Conservation (phyloP, 441 rosid genomes). For the Adansonia madagascariensis region DNA sequence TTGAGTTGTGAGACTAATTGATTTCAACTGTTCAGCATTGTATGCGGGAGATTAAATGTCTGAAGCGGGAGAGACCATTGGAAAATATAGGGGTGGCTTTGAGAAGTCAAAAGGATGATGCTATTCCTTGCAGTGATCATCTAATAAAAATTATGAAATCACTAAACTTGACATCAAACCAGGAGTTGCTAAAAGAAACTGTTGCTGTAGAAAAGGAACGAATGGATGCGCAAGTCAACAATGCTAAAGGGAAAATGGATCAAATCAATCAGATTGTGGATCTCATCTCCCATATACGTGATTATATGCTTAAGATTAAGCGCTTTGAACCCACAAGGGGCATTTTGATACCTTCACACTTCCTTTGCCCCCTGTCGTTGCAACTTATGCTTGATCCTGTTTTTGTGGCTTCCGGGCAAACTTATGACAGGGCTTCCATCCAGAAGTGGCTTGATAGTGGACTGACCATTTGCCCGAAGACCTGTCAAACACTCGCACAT, state of each 20-base stretch:
- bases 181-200: conserved; percentile 77
- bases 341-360: conserved; percentile 65
- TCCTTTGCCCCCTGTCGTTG: conserved; percentile 83
- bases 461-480: conserved; percentile 78
- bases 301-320: conserved; percentile 63
- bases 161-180: conserved; percentile 61
- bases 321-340: conserved; percentile 62
- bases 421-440: conserved; percentile 84
- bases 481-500: conserved; percentile 65
- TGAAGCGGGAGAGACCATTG: conserved; percentile 51
- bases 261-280: conserved; percentile 53
- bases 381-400: conserved; percentile 94
- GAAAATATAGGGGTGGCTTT: conserved; percentile 56
- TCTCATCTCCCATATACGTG: conserved; percentile 66
- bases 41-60: conserved; percentile 59
- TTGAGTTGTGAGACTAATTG: conserved; percentile 37
- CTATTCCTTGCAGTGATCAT: conserved; percentile 48
- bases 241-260: conserved; percentile 43
- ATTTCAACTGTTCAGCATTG: conserved; percentile 49
- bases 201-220: conserved; percentile 82
- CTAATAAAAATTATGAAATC: conserved; percentile 56
- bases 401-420: conserved; percentile 91
- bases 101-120: conserved; percentile 52
- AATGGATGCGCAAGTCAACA: conserved; percentile 42
- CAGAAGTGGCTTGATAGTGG: conserved; percentile 89